Percentiles rank a stretch among this genome's conserved stretches.
Evolutionary conservation across 768 basidiomycete species (phyloP).

Genomic region (Lyophyllum shimeji): DNA sequence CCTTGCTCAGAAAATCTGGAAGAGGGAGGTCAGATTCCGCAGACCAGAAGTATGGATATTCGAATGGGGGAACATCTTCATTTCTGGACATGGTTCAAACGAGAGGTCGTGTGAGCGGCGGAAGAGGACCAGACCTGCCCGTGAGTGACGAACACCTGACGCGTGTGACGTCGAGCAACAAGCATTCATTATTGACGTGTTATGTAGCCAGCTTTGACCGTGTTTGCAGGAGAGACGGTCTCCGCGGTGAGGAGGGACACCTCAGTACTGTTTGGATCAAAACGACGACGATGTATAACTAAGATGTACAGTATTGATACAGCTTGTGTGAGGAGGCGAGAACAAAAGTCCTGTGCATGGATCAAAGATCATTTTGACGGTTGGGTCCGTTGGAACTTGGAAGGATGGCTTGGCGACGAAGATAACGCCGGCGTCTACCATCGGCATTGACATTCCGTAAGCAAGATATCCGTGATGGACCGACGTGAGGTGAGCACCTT

Average conservation of each 20-base stretch:
- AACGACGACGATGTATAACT: neutral
- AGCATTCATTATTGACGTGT: constrained; percentile 1
- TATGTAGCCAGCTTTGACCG: constrained; percentile 5
- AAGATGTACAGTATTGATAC: neutral
- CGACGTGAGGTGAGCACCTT: neutral
- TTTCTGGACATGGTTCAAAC: constrained; percentile 17
- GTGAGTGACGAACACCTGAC: neutral
- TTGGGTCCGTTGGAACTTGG: neutral
- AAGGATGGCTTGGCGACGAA: neutral
- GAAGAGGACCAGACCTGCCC: too few relatives aligned
- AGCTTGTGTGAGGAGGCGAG: neutral
- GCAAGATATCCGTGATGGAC: neutral
- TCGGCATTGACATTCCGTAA: too few relatives aligned
- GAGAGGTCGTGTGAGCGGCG: neutral
- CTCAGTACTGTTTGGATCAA: neutral
- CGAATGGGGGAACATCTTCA: constrained; percentile 41
- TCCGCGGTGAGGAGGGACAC: neutral
- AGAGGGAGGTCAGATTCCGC: constrained; percentile 40
- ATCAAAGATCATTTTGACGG: neutral
- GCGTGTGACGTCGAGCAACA: neutral
- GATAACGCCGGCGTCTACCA: neutral
- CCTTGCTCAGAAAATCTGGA: constrained; percentile 57
- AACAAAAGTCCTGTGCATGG: neutral
- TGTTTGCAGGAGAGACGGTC: neutral
- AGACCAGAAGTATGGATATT: constrained; percentile 56